Base-by-base conservation (phyloP, 2,329 filamentous ascomycete genomes). In the Pyricularia sp. region DNA sequence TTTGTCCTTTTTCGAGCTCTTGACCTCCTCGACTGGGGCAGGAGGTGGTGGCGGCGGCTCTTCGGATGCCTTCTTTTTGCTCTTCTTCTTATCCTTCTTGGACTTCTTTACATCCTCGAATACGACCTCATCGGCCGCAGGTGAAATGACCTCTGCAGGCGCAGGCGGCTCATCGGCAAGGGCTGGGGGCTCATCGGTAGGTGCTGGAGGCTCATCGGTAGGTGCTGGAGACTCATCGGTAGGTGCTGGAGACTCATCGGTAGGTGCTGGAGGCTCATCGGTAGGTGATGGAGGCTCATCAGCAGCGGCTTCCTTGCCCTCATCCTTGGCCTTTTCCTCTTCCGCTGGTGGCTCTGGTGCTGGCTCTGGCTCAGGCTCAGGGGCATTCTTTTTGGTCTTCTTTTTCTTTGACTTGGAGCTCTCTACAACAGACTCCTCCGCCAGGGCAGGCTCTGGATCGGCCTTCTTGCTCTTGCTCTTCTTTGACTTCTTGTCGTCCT, bases 311-410 rank as follows among this genome's bases (percentile, higher is more conserved):
- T 50, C 42, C 42, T 20, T n/a, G n/a, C 1, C 20, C 42, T 30
- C 31, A 6, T 66, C 64, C 9, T 66, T 42, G 42, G 42, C 23
- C 23, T 23, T 31, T 31, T n/a, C 55, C 28, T 65, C 66, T 36
- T 69, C 66, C 14, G 59, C 28, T 30, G 36, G 36, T n/a, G 63
- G 23, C 26, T 68, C 33, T 6, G 26, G 20, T 28, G 61, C 33
- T 17, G 58, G 36, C 65, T 64, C 50, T 12, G 33, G 42, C 28
- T 65, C 55, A 31, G 33, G 42, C 28, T 65, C 55, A 31, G 23
- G 26, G 25, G 28, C 59, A 25, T 12, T 10, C 58, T 69, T 70
- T 65, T 70, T 71, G 66, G 20, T 20, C 30, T 68, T 64, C 30
- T 65, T 70, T 61, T 59, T 68, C 63, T 69, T 69, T 30, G 64